Percentiles rank a stretch among this genome's conserved stretches.
phyloP scores from a whole-genome alignment of 768 basidiomycete species.

The Tricholoma sp. region DNA sequence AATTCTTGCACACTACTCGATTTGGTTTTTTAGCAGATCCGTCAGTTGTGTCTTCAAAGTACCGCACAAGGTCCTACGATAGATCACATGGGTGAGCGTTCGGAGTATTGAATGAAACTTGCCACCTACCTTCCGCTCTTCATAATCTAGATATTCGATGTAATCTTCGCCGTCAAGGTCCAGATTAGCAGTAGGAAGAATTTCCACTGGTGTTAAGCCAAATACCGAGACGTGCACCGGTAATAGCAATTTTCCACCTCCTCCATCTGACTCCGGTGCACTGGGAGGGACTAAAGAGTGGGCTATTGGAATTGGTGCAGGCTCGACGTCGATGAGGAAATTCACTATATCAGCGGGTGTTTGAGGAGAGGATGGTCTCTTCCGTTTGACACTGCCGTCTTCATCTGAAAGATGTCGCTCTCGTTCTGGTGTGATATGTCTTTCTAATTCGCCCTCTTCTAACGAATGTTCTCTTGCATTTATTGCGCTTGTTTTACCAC shows the following conservation, averaged over 20 bases:
- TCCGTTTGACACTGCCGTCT: not conserved
- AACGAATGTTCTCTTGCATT: slow-evolving; percentile 17
- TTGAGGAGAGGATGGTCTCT: slow-evolving; percentile 12
- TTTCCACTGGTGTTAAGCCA: slow-evolving; percentile 39
- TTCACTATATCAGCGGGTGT: slow-evolving; percentile 7
- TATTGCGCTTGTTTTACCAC: slow-evolving; percentile 8
- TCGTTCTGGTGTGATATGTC: not conserved
- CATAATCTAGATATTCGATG: slow-evolving; percentile 77
- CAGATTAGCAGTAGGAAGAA: slow-evolving; percentile 34
- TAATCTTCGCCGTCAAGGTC: slow-evolving; percentile 56
- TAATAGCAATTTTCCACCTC: slow-evolving; percentile 38
- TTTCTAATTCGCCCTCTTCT: slow-evolving; percentile 14
- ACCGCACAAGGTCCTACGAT: slow-evolving; percentile 51
- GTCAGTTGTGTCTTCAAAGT: slow-evolving; percentile 51
- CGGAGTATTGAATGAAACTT: not conserved
- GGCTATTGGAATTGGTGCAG: slow-evolving; percentile 29
- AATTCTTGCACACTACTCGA: slow-evolving; percentile 67
- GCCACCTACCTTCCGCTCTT: slow-evolving; percentile 49
- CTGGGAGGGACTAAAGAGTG: slow-evolving; percentile 8
- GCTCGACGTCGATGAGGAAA: slow-evolving; percentile 47
- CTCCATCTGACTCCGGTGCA: slow-evolving; percentile 12
- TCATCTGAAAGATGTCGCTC: not conserved
- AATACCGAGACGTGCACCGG: slow-evolving; percentile 69
- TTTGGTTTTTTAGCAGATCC: slow-evolving; percentile 36
- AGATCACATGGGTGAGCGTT: not conserved